These are phyloP conservation scores for Paecilomyces sp. DNA, from an alignment of 2,329 filamentous ascomycete genomes.

Conservation along the genomic window DNA sequence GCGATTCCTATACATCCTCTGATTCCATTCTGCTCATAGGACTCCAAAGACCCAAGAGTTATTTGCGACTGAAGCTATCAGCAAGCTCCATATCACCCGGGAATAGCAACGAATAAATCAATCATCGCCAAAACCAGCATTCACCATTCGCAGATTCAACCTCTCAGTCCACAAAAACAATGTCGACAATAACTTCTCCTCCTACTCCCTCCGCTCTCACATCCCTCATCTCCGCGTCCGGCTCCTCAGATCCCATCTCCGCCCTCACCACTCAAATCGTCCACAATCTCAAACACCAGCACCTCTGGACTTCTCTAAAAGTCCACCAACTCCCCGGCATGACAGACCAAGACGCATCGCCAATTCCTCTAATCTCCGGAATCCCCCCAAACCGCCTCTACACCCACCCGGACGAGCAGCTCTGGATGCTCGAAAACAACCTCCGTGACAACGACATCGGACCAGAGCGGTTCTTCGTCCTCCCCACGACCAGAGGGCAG, in stretches of 20 bases:
- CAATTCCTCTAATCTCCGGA: slow-evolving; percentile 51
- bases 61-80: not conserved
- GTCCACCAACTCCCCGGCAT: slow-evolving; percentile 30
- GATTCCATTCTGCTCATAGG: not conserved
- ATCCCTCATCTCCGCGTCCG: slow-evolving; percentile 27
- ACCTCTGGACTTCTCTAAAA: slow-evolving; percentile 52
- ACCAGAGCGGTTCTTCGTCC: slow-evolving; percentile 51
- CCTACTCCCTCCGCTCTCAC: slow-evolving; percentile 33
- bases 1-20: not conserved
- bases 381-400: slow-evolving; percentile 55
- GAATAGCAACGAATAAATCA: not conserved
- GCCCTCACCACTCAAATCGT: slow-evolving; percentile 52
- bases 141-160: slow-evolving; percentile 10
- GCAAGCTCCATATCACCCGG: not conserved
- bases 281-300: slow-evolving; percentile 59
- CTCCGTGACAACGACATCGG: slow-evolving; percentile 41
- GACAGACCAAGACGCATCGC: slow-evolving; percentile 5
- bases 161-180: not conserved
- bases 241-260: slow-evolving; percentile 19
- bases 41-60: not conserved
- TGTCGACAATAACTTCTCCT: slow-evolving; percentile 2
- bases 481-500: slow-evolving; percentile 53
- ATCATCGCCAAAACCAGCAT: not conserved
- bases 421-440: slow-evolving; percentile 48
- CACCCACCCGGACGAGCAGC: slow-evolving; percentile 58